Conservation (phyloP, 23 red algal species). For the Gracilaria domingensis region DNA sequence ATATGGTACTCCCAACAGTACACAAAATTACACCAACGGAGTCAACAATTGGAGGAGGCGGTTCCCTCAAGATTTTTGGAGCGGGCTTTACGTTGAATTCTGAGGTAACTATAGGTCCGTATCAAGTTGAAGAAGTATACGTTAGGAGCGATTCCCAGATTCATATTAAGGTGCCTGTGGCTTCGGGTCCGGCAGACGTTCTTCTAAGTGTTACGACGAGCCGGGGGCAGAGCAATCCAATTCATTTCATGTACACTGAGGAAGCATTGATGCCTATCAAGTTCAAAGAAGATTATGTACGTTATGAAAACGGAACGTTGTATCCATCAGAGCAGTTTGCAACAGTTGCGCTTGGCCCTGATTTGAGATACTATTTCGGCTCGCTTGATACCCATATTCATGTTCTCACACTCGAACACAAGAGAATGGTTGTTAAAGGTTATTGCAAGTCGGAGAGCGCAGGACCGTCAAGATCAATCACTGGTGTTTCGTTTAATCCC, state of each 20-base stretch:
- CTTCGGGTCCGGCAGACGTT: conserved; percentile 46
- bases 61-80: conserved; percentile 35
- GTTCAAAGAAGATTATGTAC: conserved; percentile 51
- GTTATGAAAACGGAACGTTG: conserved; percentile 33
- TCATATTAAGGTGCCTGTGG: conserved; percentile 37
- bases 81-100: conserved; percentile 49
- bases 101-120: conserved; percentile 35
- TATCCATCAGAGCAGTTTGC: conserved; percentile 60
- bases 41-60: conserved; percentile 36
- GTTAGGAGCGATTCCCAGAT: conserved; percentile 40
- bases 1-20: conserved; percentile 37
- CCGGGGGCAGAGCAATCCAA: conserved; percentile 40
- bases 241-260: conserved; percentile 48
- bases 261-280: conserved; percentile 57
- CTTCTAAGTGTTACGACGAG: conserved; percentile 25
- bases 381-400: conserved; percentile 53
- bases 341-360: conserved; percentile 49
- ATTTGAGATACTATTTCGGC: conserved; percentile 66
- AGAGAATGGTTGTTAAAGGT: conserved; percentile 26
- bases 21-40: conserved; percentile 43
- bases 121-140: conserved; percentile 22
- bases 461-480: conserved; percentile 43
- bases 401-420: conserved; percentile 55
- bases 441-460: conserved; percentile 54
- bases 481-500: conserved; percentile 72